Evolutionary conservation across 2,329 filamentous ascomycete genomes (phyloP).

Genomic region (Ophiostoma quercus): DNA sequence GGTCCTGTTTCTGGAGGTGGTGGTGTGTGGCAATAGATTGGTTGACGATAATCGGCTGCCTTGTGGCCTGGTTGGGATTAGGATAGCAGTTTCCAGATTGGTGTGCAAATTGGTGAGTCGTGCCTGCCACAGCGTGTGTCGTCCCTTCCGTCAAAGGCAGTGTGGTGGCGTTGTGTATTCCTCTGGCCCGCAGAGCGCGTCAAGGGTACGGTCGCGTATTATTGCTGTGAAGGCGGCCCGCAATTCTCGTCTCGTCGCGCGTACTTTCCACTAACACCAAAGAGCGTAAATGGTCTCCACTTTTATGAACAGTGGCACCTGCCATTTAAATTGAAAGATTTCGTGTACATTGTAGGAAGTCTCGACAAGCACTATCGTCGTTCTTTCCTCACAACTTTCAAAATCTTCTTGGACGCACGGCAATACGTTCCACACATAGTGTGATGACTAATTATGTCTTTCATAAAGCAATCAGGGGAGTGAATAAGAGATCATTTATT

Average conservation of each 20-base stretch:
- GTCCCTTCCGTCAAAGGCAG: constrained; percentile 16
- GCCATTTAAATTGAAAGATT: neutral
- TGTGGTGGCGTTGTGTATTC: constrained; percentile 24
- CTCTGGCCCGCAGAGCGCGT: constrained; percentile 26
- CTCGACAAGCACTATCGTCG: neutral
- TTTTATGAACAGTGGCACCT: neutral
- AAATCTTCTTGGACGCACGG: neutral
- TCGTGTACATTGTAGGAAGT: neutral
- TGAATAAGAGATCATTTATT: neutral
- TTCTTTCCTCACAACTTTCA: neutral
- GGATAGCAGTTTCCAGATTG: constrained; percentile 9
- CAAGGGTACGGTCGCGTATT: constrained; percentile 21
- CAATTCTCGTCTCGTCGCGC: constrained; percentile 16
- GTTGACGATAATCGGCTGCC: constrained; percentile 13
- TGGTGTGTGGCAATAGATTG: constrained; percentile 18
- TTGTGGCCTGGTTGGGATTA: neutral
- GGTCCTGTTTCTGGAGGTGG: neutral
- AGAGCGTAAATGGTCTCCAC: neutral
- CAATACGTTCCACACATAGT: neutral
- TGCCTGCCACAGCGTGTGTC: constrained; percentile 14
- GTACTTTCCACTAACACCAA: constrained; percentile 16
- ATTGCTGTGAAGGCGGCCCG: constrained; percentile 16
- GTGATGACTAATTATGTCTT: neutral
- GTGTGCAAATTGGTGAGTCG: neutral
- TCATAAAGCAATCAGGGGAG: neutral